A percentile compares a stretch with the other conserved stretches of the same genome.
These are phyloP conservation scores for Annulohypoxylon nitens DNA, from an alignment of 495 filamentous ascomycete species.

Conservation along the genomic window DNA sequence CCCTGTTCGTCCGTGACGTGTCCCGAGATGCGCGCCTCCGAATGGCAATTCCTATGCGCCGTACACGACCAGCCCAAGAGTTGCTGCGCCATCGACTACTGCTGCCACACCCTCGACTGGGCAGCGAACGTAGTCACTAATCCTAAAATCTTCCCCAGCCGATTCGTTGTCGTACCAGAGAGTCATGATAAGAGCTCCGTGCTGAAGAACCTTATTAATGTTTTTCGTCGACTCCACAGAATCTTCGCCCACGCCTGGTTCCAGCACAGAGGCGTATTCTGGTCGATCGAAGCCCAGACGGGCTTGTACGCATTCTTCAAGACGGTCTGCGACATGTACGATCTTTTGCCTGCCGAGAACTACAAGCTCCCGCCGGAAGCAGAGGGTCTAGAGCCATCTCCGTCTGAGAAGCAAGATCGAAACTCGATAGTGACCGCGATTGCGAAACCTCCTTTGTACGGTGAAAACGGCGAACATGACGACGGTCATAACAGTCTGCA, in stretches of 20 bases:
- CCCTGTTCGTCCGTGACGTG: constrained; percentile 89
- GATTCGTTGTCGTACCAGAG: constrained; percentile 76
- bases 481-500: constrained; percentile 57
- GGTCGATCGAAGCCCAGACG: constrained; percentile 88
- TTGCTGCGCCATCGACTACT: constrained; percentile 98
- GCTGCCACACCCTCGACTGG: constrained; percentile 98
- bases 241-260: constrained; percentile 99
- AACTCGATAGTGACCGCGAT: constrained; percentile 55
- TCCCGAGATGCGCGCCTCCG: constrained; percentile 96
- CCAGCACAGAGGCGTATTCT: constrained; percentile 94
- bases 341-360: constrained; percentile 89
- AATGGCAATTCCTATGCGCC: constrained; percentile 99
- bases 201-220: constrained; percentile 88
- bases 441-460: constrained; percentile 63
- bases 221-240: constrained; percentile 91
- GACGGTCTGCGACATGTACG: constrained; percentile 92
- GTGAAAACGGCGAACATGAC: constrained; percentile 51
- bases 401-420: constrained; percentile 49
- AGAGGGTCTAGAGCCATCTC: constrained; percentile 73
- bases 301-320: constrained; percentile 97
- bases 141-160: constrained; percentile 90
- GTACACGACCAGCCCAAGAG: constrained; percentile 95
- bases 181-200: constrained; percentile 72
- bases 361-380: constrained; percentile 95
- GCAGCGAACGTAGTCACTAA: constrained; percentile 90